Evolutionary conservation across 1,284 basidiomycete genomes (phyloP).

Genomic region (Apiotrichum sp.): DNA sequence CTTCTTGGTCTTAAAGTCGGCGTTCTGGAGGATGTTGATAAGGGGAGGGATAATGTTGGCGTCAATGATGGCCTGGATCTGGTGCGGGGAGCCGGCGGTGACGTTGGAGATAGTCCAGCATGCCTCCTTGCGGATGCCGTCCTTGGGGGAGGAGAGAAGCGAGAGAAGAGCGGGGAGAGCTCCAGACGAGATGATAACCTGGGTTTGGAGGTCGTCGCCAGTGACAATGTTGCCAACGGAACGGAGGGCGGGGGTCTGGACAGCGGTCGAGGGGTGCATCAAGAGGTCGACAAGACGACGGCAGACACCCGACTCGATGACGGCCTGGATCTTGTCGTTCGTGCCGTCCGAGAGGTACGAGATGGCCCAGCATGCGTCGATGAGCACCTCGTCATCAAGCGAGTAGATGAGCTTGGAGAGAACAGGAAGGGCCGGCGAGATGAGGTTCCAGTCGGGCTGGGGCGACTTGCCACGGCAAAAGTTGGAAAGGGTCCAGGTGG

Average conservation of each 20-base stretch:
- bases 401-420: constrained; percentile 99
- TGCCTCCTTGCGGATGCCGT: constrained; percentile 83
- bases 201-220: constrained; percentile 96
- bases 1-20: constrained; percentile 99
- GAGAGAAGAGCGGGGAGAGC: constrained; percentile 88
- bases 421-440: constrained; percentile 90
- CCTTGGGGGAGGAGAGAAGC: constrained; percentile 89
- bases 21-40: constrained; percentile 95
- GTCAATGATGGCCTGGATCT: constrained; percentile 78
- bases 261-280: constrained; percentile 94
- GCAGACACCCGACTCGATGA: constrained; percentile 97
- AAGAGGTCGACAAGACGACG: constrained; percentile 94
- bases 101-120: constrained; percentile 99
- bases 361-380: constrained; percentile 99
- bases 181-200: constrained; percentile 95
- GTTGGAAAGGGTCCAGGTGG: constrained; percentile 97
- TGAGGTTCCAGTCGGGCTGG: constrained; percentile 90
- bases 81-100: constrained; percentile 91
- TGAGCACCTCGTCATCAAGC: constrained; percentile 96
- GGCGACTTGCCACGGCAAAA: constrained; percentile 95
- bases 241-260: constrained; percentile 96
- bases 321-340: constrained; percentile 99
- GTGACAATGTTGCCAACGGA: constrained; percentile 99
- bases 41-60: constrained; percentile 87
- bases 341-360: constrained; percentile 99